Conservation (phyloP, 2,329 filamentous ascomycete genomes). For the Metarhizium album region DNA sequence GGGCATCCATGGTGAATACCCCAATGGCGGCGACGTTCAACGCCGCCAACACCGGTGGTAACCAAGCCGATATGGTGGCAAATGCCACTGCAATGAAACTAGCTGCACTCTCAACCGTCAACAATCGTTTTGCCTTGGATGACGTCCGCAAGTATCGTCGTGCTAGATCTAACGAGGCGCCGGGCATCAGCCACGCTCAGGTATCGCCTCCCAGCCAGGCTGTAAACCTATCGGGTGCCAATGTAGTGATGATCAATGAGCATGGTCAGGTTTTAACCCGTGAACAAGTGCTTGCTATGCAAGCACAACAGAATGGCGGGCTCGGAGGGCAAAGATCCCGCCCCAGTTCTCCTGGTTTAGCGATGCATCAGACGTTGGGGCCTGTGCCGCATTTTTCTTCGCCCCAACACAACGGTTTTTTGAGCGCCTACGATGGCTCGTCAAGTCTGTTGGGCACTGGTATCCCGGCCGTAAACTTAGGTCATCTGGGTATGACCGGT, state of each 20-base stretch:
- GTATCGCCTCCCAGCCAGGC: constrained; percentile 56
- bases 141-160: constrained; percentile 95
- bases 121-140: constrained; percentile 93
- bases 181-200: constrained; percentile 48
- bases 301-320: constrained; percentile 53
- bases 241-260: constrained; percentile 90
- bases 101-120: constrained; percentile 90
- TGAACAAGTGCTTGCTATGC: constrained; percentile 75
- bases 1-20: constrained; percentile 97
- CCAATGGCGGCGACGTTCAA: constrained; percentile 87
- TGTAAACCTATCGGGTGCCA: constrained; percentile 56
- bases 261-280: constrained; percentile 77
- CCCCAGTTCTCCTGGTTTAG: constrained; percentile 78
- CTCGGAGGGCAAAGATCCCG: constrained; percentile 66
- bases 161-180: constrained; percentile 76
- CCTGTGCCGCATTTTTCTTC: constrained; percentile 65
- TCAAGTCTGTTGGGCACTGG: constrained; percentile 61
- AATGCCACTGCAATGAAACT: constrained; percentile 99
- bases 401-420: constrained; percentile 88
- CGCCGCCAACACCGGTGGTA: constrained; percentile 37
- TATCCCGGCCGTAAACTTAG: constrained; percentile 60
- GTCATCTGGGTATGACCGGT: constrained; percentile 57
- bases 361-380: constrained; percentile 59
- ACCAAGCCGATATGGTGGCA: constrained; percentile 93
- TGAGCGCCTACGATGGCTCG: constrained; percentile 73